These are phyloP conservation scores for Aspergillus ostianus DNA, from an alignment of 495 filamentous ascomycete species.

Conservation along the genomic window DNA sequence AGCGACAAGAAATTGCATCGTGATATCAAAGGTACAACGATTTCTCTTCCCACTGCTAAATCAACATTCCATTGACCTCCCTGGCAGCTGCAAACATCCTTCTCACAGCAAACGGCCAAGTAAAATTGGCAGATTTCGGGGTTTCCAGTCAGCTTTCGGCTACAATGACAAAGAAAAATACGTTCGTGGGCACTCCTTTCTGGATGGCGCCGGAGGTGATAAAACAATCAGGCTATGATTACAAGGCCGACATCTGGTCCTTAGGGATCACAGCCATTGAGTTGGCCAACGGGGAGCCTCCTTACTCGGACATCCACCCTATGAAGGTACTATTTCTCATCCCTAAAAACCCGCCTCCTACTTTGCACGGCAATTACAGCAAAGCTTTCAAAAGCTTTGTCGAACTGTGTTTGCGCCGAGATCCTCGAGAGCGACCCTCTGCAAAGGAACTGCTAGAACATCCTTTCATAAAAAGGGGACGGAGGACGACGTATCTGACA, in stretches of 20 bases:
- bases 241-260: slow-evolving; percentile 99
- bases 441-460: slow-evolving; percentile 87
- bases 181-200: slow-evolving; percentile 96
- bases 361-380: slow-evolving; percentile 80
- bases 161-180: slow-evolving; percentile 99
- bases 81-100: slow-evolving; percentile 83
- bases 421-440: slow-evolving; percentile 82
- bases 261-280: slow-evolving; percentile 97
- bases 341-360: slow-evolving; percentile 87
- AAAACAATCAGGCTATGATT: slow-evolving; percentile 96
- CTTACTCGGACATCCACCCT: slow-evolving; percentile 94
- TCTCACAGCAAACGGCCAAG: slow-evolving; percentile 82
- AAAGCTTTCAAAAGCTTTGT: slow-evolving; percentile 94
- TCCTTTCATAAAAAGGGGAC: slow-evolving; percentile 83
- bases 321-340: slow-evolving; percentile 99
- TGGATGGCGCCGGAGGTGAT: slow-evolving; percentile 99
- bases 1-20: slow-evolving; percentile 92
- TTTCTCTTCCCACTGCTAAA: not conserved
- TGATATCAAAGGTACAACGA: slow-evolving; percentile 82
- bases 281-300: slow-evolving; percentile 87
- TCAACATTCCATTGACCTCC: slow-evolving; percentile 16
- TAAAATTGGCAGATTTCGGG: slow-evolving; percentile 96
- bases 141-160: slow-evolving; percentile 96
- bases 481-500: slow-evolving; percentile 85
- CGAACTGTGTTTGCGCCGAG: slow-evolving; percentile 78